Conservation (phyloP, 139 green algal genomes). For the Eudorina sp. region DNA sequence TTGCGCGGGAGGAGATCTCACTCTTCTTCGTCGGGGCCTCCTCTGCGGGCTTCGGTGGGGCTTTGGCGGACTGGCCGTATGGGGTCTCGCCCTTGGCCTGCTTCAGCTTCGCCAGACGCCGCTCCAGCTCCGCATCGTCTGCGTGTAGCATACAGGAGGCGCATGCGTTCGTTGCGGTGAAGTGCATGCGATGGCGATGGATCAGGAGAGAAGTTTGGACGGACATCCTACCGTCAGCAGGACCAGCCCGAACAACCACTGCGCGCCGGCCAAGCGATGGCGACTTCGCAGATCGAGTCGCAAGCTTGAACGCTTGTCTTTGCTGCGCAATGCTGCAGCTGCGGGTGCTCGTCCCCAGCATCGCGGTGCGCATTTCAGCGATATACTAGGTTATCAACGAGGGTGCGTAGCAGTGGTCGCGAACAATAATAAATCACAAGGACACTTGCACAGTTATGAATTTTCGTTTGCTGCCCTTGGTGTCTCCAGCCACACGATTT, state of each 20-base stretch:
- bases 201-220: neutral
- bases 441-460: no score
- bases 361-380: neutral
- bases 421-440: no score
- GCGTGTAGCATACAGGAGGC: neutral
- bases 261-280: neutral
- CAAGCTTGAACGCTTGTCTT: neutral
- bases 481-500: no score
- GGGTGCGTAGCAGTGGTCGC: no score
- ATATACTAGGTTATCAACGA: no score
- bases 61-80: conserved; percentile 66
- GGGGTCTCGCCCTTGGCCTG: conserved; percentile 77
- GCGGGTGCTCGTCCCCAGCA: neutral
- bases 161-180: neutral
- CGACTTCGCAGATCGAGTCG: no score
- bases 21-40: conserved; percentile 38
- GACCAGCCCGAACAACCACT: conserved; percentile 4
- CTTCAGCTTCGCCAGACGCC: conserved; percentile 77
- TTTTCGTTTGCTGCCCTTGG: no score
- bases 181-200: neutral
- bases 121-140: conserved; percentile 79
- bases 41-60: neutral
- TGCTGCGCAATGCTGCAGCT: neutral
- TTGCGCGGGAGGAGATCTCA: no score
- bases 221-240: neutral